Conservation (phyloP, 805 yeast species). For the Candida cerambycidarum region DNA sequence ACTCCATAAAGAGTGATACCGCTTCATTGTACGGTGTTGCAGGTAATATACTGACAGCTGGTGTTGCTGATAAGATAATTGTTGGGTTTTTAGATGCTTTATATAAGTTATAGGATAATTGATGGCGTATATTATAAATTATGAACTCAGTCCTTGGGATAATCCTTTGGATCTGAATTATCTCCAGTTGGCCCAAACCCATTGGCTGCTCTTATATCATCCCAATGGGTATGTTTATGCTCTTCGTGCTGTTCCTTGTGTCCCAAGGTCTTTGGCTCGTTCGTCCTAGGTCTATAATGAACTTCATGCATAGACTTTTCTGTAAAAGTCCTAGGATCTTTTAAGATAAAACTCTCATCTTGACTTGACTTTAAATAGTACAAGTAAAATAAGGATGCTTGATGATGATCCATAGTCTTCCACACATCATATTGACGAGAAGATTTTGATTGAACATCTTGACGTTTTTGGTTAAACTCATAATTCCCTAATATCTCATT, state of each 20-base stretch:
- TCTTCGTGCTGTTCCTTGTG: neutral
- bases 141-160: too few species aligned
- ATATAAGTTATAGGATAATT: slow-evolving; percentile 57
- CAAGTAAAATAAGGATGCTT: slow-evolving; percentile 34
- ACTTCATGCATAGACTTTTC: slow-evolving; percentile 28
- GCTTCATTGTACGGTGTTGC: slow-evolving; percentile 96
- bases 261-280: slow-evolving; percentile 7
- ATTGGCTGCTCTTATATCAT: slow-evolving; percentile 32
- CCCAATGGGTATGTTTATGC: slow-evolving; percentile 27
- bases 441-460: slow-evolving; percentile 15
- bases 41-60: slow-evolving; percentile 80
- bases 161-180: too few species aligned
- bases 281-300: slow-evolving; percentile 20
- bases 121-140: too few species aligned
- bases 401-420: slow-evolving; percentile 37
- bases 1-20: slow-evolving; percentile 50
- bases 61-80: slow-evolving; percentile 78
- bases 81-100: slow-evolving; percentile 79
- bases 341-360: slow-evolving; percentile 51
- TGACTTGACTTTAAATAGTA: slow-evolving; percentile 53
- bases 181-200: slow-evolving; percentile 13
- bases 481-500: slow-evolving; percentile 26
- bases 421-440: slow-evolving; percentile 24
- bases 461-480: slow-evolving; percentile 22
- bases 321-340: slow-evolving; percentile 50